A percentile compares a stretch with the other conserved stretches of the same genome.
phyloP scores from a whole-genome alignment of 2,329 filamentous ascomycete species.

The Aspergillus ochraceus region DNA sequence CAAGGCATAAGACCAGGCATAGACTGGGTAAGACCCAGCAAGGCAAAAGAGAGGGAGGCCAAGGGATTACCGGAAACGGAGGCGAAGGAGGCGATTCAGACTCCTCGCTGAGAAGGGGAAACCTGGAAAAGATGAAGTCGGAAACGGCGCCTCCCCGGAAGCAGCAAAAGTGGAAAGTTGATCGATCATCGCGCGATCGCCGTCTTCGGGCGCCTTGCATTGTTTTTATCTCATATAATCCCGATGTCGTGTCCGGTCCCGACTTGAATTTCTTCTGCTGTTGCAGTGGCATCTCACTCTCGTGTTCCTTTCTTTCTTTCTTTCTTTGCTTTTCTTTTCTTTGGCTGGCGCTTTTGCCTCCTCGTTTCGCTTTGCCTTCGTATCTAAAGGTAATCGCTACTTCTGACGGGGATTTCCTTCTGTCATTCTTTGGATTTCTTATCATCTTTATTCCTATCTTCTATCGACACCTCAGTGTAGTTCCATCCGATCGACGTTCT shows the following conservation, averaged over 20 bases:
- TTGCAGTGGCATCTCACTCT: no score
- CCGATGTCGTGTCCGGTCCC: no score
- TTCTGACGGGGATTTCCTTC: no score
- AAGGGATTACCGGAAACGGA: conserved; percentile 5
- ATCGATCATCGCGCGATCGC: not conserved
- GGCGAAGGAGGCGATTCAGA: not conserved
- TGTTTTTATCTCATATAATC: not conserved
- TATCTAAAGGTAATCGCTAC: not conserved
- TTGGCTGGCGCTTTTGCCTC: not conserved
- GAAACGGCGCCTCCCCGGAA: not conserved
- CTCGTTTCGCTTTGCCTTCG: not conserved
- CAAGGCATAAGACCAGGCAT: not conserved
- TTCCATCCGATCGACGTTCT: no score
- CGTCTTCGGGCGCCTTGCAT: not conserved
- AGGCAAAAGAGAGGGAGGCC: not conserved
- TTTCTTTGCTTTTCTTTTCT: no score
- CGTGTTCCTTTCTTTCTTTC: no score
- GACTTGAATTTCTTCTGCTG: no score
- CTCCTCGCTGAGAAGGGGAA: no score
- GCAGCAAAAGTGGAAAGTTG: not conserved
- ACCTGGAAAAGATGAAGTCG: not conserved
- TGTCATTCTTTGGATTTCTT: no score
- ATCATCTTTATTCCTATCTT: not conserved
- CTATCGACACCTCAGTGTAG: not conserved
- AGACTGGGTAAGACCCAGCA: no score